Base-by-base conservation (phyloP, 805 yeast species). In the Yarrowia hollandica region DNA sequence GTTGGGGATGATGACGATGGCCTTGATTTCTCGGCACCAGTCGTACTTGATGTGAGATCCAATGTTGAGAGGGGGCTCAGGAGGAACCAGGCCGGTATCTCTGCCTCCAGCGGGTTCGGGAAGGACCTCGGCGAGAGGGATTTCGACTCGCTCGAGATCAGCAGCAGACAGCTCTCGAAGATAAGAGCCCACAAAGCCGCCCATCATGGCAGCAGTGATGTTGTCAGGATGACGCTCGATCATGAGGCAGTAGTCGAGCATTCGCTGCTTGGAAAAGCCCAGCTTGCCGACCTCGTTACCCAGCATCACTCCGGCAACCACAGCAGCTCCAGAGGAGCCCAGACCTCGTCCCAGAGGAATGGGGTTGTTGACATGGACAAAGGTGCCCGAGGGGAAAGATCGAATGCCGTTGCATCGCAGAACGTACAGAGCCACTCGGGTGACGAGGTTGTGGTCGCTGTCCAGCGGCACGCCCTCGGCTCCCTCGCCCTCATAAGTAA, bases 201-300 rank as follows among this genome's bases (percentile, higher is more conserved):
- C 99, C 85, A 91, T 86, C 96, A 94, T 90, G 33, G 99, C 96
- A 28, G 99, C 99, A 11, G 97, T 90, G 68, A 94, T 91, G 72
- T 94, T 94, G 74, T 94, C 99, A 31, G 99, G 99, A 69, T 94
- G 99, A 71, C 98, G 84, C 76, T 94, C 99, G 65, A 94, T 91
- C 94, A 94, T 88, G 66, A 94, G 79, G 72, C 97, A 90, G 77
- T 88, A 94, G 72, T 94, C 99, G 67, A 94, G 77, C 84, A 94
- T 80, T 66, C 98, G 79, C 66, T 82, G 85, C 72, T 87, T 91
- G 52, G 84, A 75, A 62, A 90, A 82, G 1, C 81, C 82, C 31
- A 92, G 76, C 54, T 82, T 77, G 34, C 94, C 97, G 30, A 91
- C 78, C 64, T 85, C 92, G 69, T 88, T 88, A 48, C 95, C 99